These are phyloP conservation scores for Leccinum aurantiacum DNA, from an alignment of 768 basidiomycete genomes.

Conservation along the genomic window DNA sequence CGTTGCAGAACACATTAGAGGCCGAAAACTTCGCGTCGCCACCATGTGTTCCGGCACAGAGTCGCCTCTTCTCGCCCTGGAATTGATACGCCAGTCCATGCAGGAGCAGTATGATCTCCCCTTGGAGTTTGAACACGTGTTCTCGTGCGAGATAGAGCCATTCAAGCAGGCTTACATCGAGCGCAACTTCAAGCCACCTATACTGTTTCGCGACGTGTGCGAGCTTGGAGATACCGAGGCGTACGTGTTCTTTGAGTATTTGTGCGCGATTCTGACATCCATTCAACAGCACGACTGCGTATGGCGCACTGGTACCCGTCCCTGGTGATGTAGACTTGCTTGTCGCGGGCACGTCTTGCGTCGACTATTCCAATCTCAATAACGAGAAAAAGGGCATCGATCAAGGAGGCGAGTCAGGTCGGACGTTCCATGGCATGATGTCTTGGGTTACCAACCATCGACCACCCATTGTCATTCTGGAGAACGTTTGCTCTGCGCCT, in stretches of 20 bases:
- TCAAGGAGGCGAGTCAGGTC: constrained; percentile 87
- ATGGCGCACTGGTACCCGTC: constrained; percentile 81
- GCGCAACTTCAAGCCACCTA: constrained; percentile 89
- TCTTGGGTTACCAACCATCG: constrained; percentile 85
- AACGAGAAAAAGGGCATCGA: constrained; percentile 89
- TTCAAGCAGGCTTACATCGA: constrained; percentile 99
- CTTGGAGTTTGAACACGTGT: constrained; percentile 84
- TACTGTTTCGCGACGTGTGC: constrained; percentile 92
- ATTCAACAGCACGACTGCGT: constrained; percentile 76
- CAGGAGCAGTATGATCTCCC: constrained; percentile 61
- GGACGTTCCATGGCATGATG: constrained; percentile 95
- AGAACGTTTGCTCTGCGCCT: constrained; percentile 91
- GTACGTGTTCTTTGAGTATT: constrained; percentile 42
- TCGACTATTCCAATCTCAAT: constrained; percentile 96
- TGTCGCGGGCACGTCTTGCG: constrained; percentile 93
- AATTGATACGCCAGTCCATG: constrained; percentile 77
- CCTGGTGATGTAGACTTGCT: constrained; percentile 90
- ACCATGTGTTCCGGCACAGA: constrained; percentile 99
- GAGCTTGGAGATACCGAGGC: constrained; percentile 80
- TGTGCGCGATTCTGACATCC: constrained; percentile 1
- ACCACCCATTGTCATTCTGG: constrained; percentile 89
- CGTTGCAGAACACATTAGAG: constrained; percentile 64
- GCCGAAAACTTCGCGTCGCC: constrained; percentile 86
- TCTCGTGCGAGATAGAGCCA: constrained; percentile 96
- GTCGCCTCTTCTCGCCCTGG: constrained; percentile 87